Base-by-base conservation (phyloP, 2,329 filamentous ascomycete genomes). In the Xylariaceae sp. region DNA sequence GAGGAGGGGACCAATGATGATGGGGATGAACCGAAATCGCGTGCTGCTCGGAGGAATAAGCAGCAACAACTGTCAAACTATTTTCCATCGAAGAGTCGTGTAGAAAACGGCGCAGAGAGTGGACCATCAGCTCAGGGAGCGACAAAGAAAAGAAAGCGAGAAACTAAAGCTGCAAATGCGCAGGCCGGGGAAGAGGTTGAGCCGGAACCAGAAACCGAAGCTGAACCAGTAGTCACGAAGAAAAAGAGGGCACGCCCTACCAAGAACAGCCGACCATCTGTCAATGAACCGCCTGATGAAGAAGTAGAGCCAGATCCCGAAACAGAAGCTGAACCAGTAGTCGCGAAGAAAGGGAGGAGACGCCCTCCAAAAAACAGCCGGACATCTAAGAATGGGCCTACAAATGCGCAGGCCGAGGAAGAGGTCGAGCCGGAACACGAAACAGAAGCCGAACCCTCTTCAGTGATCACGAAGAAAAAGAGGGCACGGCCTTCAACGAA, bases 1-100 rank as follows among this genome's bases (percentile, higher is more conserved):
- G 70, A 70, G 18, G 68, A 72, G 50, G 68, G 70, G 15, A 70
- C 71, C 37, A 68, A 71, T 37, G 70, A 71, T 57, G 66, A 69
- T 23, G 69, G 71, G 52, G 65, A 70, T n/a, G 70, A 72, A 51
- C 67, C 56, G 2, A 57, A 69, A 37, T 67, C 68, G 2, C 70
- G 66, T 15, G 55, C 70, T 39, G 65, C 69, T 30, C 62, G 68
- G 52, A 60, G 68, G 2, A 70, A 67, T 57, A 63, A 62, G 53
- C 67, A 67, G 52, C 45, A 64, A 58, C 62, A 64, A 11, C 61
- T 58, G 15, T 62, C 64, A 4, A 58, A 52, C 15, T 51, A 60
- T n/a, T 10, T 30, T 45, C 1, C 23, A 2, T 13, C 49, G 10
- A 59, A 60, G 49, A 53, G 58, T 30, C 42, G 42, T 15, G 17